phyloP scores from a whole-genome alignment of 1,284 basidiomycete genomes.

The Trametes pubescens region DNA sequence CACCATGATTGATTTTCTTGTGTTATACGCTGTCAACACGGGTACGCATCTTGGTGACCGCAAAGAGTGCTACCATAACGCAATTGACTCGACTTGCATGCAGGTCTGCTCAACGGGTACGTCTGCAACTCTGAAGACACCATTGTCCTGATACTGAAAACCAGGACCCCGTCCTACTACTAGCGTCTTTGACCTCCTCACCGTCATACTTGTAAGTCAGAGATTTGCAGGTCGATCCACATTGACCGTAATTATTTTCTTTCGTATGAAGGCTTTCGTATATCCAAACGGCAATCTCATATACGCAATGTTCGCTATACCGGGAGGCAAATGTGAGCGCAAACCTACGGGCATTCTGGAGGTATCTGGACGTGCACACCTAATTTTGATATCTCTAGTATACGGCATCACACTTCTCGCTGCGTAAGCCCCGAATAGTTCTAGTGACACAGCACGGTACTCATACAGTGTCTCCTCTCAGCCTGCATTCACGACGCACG shows the following conservation, averaged over 20 bases:
- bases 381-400: not conserved
- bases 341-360: too few species aligned
- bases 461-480: too few species aligned
- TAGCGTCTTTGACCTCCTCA: not conserved
- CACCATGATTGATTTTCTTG: not conserved
- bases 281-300: not conserved
- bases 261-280: not conserved
- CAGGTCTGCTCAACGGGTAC: slow-evolving; percentile 4
- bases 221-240: too few species aligned
- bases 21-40: slow-evolving; percentile 3
- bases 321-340: slow-evolving; percentile 1
- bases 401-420: slow-evolving; percentile 1
- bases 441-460: too few species aligned
- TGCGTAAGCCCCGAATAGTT: slow-evolving; percentile 1
- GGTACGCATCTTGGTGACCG: not conserved
- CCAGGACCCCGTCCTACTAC: too few species aligned
- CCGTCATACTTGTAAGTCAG: not conserved
- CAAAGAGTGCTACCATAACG: too few species aligned
- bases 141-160: too few species aligned
- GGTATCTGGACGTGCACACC: too few species aligned
- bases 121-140: not conserved
- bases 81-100: not conserved
- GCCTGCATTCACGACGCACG: not conserved
- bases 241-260: too few species aligned
- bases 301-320: not conserved